phyloP scores from a whole-genome alignment of 495 filamentous ascomycete species.

The Lophium mytilinum region DNA sequence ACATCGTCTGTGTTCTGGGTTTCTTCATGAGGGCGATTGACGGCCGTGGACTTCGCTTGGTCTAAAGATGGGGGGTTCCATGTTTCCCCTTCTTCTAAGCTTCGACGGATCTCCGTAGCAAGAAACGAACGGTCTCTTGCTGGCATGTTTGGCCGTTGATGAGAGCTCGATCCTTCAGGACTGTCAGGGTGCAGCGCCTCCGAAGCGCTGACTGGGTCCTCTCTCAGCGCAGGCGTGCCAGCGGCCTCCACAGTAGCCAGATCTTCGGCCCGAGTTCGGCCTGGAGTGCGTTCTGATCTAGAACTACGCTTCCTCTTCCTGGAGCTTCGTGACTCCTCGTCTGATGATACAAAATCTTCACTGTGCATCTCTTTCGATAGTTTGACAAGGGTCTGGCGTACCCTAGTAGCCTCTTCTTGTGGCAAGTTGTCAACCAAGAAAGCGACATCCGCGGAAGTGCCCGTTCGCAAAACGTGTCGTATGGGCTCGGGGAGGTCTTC shows the following conservation, averaged over 20 bases:
- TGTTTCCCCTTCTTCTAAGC: slow-evolving; percentile 26
- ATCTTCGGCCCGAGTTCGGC: background rate
- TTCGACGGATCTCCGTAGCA: slow-evolving; percentile 31
- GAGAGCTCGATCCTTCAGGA: background rate
- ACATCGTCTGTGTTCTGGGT: too few relatives aligned
- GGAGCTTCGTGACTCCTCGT: background rate
- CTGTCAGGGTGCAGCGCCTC: background rate
- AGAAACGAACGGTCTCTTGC: slow-evolving; percentile 26
- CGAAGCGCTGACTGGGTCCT: background rate
- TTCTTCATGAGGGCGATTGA: too few relatives aligned
- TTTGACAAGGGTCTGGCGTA: slow-evolving; percentile 2
- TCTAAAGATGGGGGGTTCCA: background rate
- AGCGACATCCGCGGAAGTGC: slow-evolving; percentile 11
- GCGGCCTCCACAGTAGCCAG: background rate
- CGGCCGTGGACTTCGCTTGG: too few relatives aligned
- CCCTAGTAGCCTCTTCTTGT: slow-evolving; percentile 7
- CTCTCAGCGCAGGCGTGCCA: too few relatives aligned
- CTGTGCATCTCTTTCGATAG: background rate
- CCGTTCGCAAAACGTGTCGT: slow-evolving; percentile 6
- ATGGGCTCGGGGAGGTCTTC: slow-evolving; percentile 15
- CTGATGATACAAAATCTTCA: background rate
- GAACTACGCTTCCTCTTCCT: background rate
- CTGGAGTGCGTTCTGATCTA: too few relatives aligned
- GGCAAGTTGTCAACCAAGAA: slow-evolving; percentile 14
- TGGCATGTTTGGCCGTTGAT: slow-evolving; percentile 30